Evolutionary conservation across 1,139 yeast species (phyloP), one percentile per base, ranked within the genome.

Genomic region (Suhomyces guaymorum): DNA sequence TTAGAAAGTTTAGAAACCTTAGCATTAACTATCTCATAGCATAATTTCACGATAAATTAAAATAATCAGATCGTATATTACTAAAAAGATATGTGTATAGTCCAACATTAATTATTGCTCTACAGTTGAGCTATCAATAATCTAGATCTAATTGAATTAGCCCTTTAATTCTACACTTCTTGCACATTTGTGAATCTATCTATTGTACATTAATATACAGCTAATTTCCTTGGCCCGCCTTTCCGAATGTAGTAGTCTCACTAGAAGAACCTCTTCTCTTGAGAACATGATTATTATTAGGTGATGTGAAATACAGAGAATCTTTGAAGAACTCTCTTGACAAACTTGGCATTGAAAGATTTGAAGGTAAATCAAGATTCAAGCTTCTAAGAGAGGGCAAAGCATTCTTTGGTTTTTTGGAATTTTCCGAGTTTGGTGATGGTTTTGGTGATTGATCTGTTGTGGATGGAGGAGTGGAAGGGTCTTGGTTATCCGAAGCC

Each of bases 381-480:
- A 75, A 61, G 35, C 78, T 72, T 44, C 78, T 57, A 33, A 75
- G 54, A 9, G 80, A 73, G 1, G 80, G 80, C 30, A 74, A 55
- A 5, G 57, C 49, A 12, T 42, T 44, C 28, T 63, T 55, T 8
- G 77, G 66, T 24, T 30, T 33, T 8, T 35, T 30, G 15, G 46
- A 28, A 14, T 38, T 28, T 21, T 41, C 41, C 15, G 37, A 22
- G n/a, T 24, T 20, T 5, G 38, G 41, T 5, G 42, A 31, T 11
- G 33, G 16, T 17, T 27, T 30, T 13, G 40, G 37, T 8, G 38
- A 25, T 20, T 39, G 37, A 8, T 10, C 15, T 5, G 38, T 26
- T 27, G 23, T 18, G n/a, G 21, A 23, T 5, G 33, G 38, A 12
- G 41, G 42, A 12, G 38, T 38, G 10, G 43, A 32, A 11, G 42